These are phyloP conservation scores for Scedosporium apiospermum DNA, from an alignment of 2,329 filamentous ascomycete genomes.

Conservation along the genomic window DNA sequence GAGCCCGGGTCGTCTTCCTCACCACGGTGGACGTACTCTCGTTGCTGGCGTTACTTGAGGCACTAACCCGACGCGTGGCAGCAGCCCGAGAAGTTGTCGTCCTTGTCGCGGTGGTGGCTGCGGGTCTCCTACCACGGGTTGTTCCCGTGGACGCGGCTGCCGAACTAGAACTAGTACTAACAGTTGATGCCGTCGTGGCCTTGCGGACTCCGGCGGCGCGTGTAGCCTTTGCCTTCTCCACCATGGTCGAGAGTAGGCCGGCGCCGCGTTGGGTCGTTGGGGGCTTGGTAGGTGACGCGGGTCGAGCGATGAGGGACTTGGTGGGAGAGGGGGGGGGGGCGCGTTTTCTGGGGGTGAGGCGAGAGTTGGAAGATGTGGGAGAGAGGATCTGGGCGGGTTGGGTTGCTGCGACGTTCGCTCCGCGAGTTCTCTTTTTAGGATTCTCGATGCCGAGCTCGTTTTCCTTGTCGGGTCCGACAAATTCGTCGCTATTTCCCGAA, in stretches of 20 bases:
- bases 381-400: conserved; percentile 59
- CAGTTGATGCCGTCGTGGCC: conserved; percentile 32
- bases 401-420: conserved; percentile 28
- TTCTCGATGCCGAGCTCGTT: conserved; percentile 56
- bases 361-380: conserved; percentile 73
- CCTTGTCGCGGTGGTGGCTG: conserved; percentile 24
- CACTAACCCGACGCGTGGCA: conserved; percentile 37
- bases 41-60: conserved; percentile 53
- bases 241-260: conserved; percentile 46
- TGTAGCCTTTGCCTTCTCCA: conserved; percentile 50
- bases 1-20: conserved; percentile 34
- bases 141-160: not conserved
- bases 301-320: conserved; percentile 16
- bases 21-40: conserved; percentile 56
- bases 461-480: conserved; percentile 63
- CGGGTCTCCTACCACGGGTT: conserved; percentile 7
- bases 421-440: conserved; percentile 58
- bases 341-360: conserved; percentile 39
- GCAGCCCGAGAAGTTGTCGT: conserved; percentile 20
- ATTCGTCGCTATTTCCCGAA: conserved; percentile 43
- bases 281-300: conserved; percentile 45
- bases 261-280: conserved; percentile 39
- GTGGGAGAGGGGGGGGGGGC: conserved; percentile 1
- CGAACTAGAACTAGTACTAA: conserved; percentile 28
- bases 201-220: conserved; percentile 39